Conservation (phyloP, 768 basidiomycete species). For the Leccinum arenicola region DNA sequence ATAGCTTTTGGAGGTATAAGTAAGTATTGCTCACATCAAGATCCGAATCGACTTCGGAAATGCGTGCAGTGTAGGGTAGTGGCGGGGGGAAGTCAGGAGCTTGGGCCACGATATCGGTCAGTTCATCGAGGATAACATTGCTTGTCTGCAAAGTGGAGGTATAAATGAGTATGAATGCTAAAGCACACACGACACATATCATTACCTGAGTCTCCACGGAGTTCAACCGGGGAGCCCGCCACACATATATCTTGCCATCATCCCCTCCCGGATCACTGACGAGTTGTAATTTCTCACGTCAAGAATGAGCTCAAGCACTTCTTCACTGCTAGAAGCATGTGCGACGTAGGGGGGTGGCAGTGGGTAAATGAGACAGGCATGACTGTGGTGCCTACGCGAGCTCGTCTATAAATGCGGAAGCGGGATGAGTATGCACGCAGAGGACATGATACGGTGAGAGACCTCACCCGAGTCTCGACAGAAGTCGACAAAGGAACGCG, state of each 20-base stretch:
- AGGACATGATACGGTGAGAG: too few species aligned
- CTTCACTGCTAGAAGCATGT: too few species aligned
- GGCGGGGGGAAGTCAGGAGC: not conserved
- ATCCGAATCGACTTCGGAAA: not conserved
- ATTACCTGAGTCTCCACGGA: not conserved
- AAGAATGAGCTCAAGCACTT: too few species aligned
- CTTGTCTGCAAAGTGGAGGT: not conserved
- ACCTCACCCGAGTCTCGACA: too few species aligned
- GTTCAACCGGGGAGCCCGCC: not conserved
- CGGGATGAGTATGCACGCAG: too few species aligned
- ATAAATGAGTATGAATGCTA: not conserved
- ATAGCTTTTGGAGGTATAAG: not conserved
- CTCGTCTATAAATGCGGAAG: too few species aligned
- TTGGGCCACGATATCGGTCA: not conserved
- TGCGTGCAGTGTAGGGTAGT: not conserved
- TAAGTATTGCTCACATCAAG: not conserved
- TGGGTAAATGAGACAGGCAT: too few species aligned
- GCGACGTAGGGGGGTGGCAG: too few species aligned
- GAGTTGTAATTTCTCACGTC: too few species aligned
- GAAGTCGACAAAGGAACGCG: too few species aligned
- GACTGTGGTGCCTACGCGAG: too few species aligned
- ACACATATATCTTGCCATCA: not conserved
- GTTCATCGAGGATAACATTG: not conserved
- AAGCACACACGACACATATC: not conserved
- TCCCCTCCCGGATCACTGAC: not conserved